phyloP scores from a whole-genome alignment of 805 yeast species.

The Wickerhamiella spandovensis region DNA sequence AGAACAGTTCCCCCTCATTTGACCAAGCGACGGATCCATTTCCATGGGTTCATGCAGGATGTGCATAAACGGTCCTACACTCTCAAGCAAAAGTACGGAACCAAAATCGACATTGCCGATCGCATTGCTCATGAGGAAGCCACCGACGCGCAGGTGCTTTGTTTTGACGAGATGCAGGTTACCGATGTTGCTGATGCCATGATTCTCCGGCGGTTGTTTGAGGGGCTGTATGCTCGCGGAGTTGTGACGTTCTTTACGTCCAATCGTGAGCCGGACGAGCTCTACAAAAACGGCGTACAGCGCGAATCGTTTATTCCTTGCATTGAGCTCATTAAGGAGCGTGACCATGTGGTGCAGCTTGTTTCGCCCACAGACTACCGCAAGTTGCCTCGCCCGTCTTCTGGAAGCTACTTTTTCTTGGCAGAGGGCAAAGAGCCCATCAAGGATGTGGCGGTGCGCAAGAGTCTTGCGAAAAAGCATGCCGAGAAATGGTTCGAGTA shows the following conservation, averaged over 20 bases:
- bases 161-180: conserved; percentile 96
- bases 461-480: conserved; percentile 42
- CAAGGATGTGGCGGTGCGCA: conserved; percentile 48
- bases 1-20: conserved; percentile 66
- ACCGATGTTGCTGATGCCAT: conserved; percentile 98
- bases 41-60: conserved; percentile 94
- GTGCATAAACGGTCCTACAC: conserved; percentile 80
- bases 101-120: conserved; percentile 72
- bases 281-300: conserved; percentile 89
- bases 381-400: conserved; percentile 69
- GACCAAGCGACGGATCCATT: conserved; percentile 72
- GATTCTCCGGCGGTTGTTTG: conserved; percentile 71
- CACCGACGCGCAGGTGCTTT: conserved; percentile 57
- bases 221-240: conserved; percentile 52
- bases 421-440: not conserved
- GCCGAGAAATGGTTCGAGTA: conserved; percentile 69
- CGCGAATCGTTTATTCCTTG: conserved; percentile 87
- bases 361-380: conserved; percentile 93
- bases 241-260: conserved; percentile 85
- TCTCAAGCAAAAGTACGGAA: conserved; percentile 50
- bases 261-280: conserved; percentile 86
- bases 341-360: conserved; percentile 63
- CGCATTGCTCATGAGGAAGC: conserved; percentile 67
- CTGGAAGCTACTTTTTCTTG: conserved; percentile 61
- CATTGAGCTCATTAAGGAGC: conserved; percentile 59